Base-by-base conservation (phyloP, 1,284 basidiomycete genomes). In the Moesziomyces antarcticus region DNA sequence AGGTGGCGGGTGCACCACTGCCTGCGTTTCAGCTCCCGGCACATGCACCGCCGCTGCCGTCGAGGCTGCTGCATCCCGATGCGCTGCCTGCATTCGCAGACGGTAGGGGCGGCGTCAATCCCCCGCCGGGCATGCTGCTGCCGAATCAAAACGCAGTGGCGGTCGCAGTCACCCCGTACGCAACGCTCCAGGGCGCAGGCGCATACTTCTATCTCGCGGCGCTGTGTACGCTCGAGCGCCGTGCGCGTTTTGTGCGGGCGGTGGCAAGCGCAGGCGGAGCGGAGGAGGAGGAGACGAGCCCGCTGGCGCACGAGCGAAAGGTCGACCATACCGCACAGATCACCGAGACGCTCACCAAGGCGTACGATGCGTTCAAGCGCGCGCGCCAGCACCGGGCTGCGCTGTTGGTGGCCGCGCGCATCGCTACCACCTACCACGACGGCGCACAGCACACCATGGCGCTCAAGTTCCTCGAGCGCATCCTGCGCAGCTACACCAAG, bases 171-270 rank as follows among this genome's bases (percentile, higher is more conserved):
- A 33, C 30, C 9, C 74, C 78, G 0, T 43, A 44, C 14, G 48
- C 56, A 1, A 21, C 59, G 9, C 59, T 73, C 5, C 66, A 64
- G 25, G 41, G 66, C 3, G 46, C 78, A 0, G 80, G 64, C 1
- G 47, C 63, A 0, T 79, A 72, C 70, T 77, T 51, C 56, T 81
- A 82, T 64, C 63, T 78, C 24, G 77, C 81, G 0, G 80, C 79
- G 18, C 54, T 81, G 2, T 82, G 80, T 53, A 70, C 75, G 7
- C 22, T 77, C 30, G 79, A 82, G 57, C 61, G 80, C 8, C 65
- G 74, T 10, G 43, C 46, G 0, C 58, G 77, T 11, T 78, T 66
- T 56, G 22, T 64, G 10, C 44, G 54, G 14, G 33, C 68, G 43
- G 21, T 35, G 8, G 50, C 43, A n/a, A 18, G 48, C 5, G 35